A percentile compares a stretch with the other conserved stretches of the same genome.
Conservation (phyloP, 2,329 filamentous ascomycete species). For the Ophiostoma sp. region DNA sequence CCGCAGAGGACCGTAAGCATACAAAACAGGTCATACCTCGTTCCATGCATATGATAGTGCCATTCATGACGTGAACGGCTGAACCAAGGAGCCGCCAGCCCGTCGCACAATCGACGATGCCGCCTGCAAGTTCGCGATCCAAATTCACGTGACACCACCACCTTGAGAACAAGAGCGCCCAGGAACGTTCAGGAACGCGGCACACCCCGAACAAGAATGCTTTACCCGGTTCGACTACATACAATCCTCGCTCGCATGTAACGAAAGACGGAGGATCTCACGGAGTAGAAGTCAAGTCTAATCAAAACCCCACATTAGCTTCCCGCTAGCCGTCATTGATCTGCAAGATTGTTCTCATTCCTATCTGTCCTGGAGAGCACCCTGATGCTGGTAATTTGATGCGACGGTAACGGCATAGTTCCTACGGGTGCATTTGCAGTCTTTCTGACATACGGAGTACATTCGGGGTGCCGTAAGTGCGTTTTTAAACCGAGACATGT, state of each 20-base stretch:
- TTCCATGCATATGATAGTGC: not conserved
- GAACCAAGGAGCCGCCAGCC: not conserved
- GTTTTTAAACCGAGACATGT: no score
- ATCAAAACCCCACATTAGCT: not conserved
- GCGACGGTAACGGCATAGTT: no score
- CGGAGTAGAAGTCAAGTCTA: not conserved
- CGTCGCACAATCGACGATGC: not conserved
- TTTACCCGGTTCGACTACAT: not conserved
- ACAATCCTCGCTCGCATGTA: not conserved
- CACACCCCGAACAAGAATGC: not conserved
- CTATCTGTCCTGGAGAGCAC: not conserved
- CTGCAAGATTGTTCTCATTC: not conserved
- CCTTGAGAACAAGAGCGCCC: not conserved
- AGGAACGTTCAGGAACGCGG: not conserved
- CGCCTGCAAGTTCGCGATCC: not conserved
- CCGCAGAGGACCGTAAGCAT: no score
- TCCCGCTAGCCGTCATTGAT: not conserved
- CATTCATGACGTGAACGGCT: not conserved
- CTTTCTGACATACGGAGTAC: no score
- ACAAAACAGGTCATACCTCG: not conserved
- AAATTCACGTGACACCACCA: not conserved
- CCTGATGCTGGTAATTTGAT: no score
- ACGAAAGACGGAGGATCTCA: conserved; percentile 4
- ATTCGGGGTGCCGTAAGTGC: no score
- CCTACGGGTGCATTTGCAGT: no score